Conservation (phyloP, 1,139 yeast genomes). For the Blastobotrys malaysiensis region DNA sequence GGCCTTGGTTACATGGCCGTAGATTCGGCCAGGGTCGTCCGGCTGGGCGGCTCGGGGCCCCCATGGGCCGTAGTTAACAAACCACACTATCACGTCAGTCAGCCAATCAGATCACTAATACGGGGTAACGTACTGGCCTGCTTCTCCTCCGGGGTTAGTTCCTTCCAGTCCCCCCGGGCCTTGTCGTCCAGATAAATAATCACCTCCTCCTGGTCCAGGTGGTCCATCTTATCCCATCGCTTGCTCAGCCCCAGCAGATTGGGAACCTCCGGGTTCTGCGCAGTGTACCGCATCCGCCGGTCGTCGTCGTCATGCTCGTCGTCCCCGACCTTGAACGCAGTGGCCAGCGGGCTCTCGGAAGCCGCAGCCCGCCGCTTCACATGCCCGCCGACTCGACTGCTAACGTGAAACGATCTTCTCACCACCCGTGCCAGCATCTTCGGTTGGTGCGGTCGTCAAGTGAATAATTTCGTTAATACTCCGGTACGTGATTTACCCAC, state of each 20-base stretch:
- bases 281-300: conserved; percentile 19
- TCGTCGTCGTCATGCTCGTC: conserved; percentile 30
- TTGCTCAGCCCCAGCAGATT: conserved; percentile 25
- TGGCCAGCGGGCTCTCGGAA: conserved; percentile 23
- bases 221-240: conserved; percentile 38
- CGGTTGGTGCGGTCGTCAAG: not conserved
- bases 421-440: not conserved
- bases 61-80: conserved; percentile 36
- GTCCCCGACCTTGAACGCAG: conserved; percentile 29
- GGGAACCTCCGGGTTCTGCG: conserved; percentile 32
- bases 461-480: not conserved
- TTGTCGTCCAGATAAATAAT: conserved; percentile 40
- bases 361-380: conserved; percentile 6
- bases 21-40: conserved; percentile 26
- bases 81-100: conserved; percentile 24
- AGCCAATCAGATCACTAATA: conserved; percentile 13
- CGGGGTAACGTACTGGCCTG: conserved; percentile 31
- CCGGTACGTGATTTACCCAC: not conserved
- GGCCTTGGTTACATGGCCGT: conserved; percentile 24
- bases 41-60: conserved; percentile 32
- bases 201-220: conserved; percentile 40
- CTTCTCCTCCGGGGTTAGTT: conserved; percentile 34
- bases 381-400: conserved; percentile 3
- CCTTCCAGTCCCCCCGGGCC: conserved; percentile 40
- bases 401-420: conserved; percentile 2